Evolutionary conservation across 1,284 basidiomycete genomes (phyloP).

Genomic region (Takashimella tepidaria): DNA sequence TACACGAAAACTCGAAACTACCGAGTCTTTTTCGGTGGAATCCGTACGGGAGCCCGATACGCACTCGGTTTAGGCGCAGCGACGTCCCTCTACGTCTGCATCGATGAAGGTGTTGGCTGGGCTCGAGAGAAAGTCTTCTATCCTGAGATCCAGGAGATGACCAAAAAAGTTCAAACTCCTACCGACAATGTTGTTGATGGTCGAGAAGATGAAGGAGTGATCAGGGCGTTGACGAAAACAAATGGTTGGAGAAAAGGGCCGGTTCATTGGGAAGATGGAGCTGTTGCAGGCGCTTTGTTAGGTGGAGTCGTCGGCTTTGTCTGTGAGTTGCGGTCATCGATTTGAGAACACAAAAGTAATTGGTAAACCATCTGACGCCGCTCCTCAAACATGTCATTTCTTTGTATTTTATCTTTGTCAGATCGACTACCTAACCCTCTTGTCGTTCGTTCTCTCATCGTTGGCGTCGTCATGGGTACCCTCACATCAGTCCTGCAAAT

Average conservation of each 20-base stretch:
- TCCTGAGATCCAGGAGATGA: background rate
- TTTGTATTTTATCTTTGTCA: constrained; percentile 9
- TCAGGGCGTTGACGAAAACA: background rate
- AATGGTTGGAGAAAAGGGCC: constrained; percentile 32
- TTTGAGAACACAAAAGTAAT: background rate
- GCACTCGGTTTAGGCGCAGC: constrained; percentile 34
- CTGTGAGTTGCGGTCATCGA: constrained; percentile 26
- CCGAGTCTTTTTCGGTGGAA: constrained; percentile 36
- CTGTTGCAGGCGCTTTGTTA: constrained; percentile 34
- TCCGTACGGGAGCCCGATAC: constrained; percentile 32
- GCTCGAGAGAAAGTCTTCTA: constrained; percentile 23
- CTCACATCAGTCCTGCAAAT: constrained; percentile 30
- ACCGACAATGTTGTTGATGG: background rate
- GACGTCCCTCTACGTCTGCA: constrained; percentile 28
- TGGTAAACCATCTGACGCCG: background rate
- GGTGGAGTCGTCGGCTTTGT: constrained; percentile 27
- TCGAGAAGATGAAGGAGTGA: background rate
- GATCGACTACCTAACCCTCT: constrained; percentile 40
- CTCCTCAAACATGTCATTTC: background rate
- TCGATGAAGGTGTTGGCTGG: constrained; percentile 40
- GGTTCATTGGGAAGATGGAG: constrained; percentile 38
- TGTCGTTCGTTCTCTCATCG: constrained; percentile 28
- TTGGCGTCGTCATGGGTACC: constrained; percentile 35
- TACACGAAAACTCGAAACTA: constrained; percentile 49
- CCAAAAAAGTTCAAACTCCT: too few relatives aligned